Conservation (phyloP, 305 asterid genomes). For the Fraxinus greggii region DNA sequence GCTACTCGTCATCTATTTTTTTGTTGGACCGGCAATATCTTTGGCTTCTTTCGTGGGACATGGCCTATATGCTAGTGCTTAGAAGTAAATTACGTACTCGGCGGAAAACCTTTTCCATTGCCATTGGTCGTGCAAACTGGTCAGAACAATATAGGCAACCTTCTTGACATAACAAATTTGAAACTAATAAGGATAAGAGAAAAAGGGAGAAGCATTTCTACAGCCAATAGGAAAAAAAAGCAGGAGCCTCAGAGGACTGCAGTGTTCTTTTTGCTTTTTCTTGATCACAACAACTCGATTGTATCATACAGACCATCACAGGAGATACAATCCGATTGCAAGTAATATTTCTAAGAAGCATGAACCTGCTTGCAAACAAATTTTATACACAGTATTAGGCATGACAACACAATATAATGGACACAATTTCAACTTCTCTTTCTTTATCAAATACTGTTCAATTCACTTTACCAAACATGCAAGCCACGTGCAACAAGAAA, state of each 20-base stretch:
- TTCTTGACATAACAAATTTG: background rate
- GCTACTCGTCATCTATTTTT: constrained; percentile 47
- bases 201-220: background rate
- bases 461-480: background rate
- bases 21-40: constrained; percentile 46
- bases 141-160: background rate
- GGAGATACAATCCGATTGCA: background rate
- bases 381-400: background rate
- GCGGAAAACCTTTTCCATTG: constrained; percentile 12
- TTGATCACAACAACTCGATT: background rate
- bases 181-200: background rate
- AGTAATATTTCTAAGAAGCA: background rate
- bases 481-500: background rate
- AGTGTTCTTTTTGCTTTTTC: background rate
- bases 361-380: background rate
- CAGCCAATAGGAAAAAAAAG: background rate
- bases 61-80: constrained; percentile 32
- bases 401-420: background rate
- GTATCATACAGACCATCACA: background rate
- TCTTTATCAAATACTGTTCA: background rate
- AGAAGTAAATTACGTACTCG: constrained; percentile 38
- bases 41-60: constrained; percentile 42
- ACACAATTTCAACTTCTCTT: too few relatives aligned
- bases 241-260: background rate
- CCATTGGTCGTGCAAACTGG: background rate